A percentile compares a stretch with the other conserved stretches of the same genome.
Conservation (phyloP, 495 filamentous ascomycete genomes). For the Neurospora sp. region DNA sequence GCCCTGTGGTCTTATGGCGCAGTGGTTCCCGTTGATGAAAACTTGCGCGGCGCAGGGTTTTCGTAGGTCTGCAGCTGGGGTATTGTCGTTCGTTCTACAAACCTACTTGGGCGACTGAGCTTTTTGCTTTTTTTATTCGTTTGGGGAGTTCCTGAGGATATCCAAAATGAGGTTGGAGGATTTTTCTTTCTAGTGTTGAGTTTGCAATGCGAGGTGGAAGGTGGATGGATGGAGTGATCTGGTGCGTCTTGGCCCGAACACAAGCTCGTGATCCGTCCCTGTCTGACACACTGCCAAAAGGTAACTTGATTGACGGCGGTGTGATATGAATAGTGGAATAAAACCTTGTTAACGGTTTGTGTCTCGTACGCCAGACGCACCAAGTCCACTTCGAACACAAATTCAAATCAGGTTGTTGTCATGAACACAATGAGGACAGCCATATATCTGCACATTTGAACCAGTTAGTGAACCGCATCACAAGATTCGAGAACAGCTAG, state of each 20-base stretch:
- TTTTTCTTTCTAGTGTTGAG: background rate
- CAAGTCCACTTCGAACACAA: background rate
- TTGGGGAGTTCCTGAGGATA: background rate
- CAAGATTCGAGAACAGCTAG: no score
- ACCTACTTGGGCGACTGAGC: background rate
- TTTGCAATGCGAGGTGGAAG: no score
- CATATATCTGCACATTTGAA: background rate
- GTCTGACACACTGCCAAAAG: background rate
- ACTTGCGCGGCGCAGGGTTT: background rate
- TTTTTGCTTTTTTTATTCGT: background rate
- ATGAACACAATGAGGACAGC: background rate
- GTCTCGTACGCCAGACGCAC: background rate
- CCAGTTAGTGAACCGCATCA: background rate
- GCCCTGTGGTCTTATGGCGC: background rate
- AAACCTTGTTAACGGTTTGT: background rate
- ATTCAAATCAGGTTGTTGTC: background rate
- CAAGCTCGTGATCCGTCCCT: background rate
- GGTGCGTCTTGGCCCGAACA: background rate
- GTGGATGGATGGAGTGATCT: no score
- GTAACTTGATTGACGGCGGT: background rate
- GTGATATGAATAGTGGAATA: no score
- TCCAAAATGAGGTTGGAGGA: background rate
- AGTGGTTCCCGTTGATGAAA: background rate
- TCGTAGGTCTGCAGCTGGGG: background rate
- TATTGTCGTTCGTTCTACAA: background rate